Percentiles rank a stretch among this genome's conserved stretches.
Evolutionary conservation across 2,329 filamentous ascomycete genomes (phyloP).

Genomic region (Aspergillus neoniger): DNA sequence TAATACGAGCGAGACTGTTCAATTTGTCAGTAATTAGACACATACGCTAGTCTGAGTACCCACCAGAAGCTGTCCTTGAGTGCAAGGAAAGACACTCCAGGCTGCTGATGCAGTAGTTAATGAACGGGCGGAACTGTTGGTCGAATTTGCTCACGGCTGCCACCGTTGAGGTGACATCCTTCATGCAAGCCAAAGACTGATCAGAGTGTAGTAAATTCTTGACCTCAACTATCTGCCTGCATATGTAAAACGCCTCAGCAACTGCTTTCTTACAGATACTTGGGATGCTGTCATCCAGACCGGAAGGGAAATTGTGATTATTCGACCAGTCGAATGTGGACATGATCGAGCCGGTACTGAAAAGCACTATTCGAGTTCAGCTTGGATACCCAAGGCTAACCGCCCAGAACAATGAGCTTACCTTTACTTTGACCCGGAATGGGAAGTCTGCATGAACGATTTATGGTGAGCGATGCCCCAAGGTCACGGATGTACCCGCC

Average conservation of each 20-base stretch:
- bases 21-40: not conserved
- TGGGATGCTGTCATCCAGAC: too few species aligned
- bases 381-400: too few species aligned
- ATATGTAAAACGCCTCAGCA: too few species aligned
- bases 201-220: too few species aligned
- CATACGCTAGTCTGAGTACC: not conserved
- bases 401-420: not conserved
- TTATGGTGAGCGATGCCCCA: slow-evolving; percentile 22
- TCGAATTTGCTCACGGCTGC: slow-evolving; percentile 11
- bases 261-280: too few species aligned
- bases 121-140: slow-evolving; percentile 16
- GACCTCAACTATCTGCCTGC: too few species aligned
- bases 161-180: not conserved
- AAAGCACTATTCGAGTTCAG: too few species aligned
- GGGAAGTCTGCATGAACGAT: slow-evolving; percentile 20
- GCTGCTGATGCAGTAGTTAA: slow-evolving; percentile 12
- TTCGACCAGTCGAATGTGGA: too few species aligned
- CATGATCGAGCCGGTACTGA: too few species aligned
- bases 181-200: too few species aligned
- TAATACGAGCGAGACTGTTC: slow-evolving; percentile 20
- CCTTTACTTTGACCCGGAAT: slow-evolving; percentile 6
- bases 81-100: slow-evolving; percentile 16
- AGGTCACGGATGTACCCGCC: slow-evolving; percentile 28
- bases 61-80: slow-evolving; percentile 21
- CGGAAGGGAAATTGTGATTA: too few species aligned